phyloP scores from a whole-genome alignment of 2,329 filamentous ascomycete genomes.

The Stachybotrys chlorohalonatus region DNA sequence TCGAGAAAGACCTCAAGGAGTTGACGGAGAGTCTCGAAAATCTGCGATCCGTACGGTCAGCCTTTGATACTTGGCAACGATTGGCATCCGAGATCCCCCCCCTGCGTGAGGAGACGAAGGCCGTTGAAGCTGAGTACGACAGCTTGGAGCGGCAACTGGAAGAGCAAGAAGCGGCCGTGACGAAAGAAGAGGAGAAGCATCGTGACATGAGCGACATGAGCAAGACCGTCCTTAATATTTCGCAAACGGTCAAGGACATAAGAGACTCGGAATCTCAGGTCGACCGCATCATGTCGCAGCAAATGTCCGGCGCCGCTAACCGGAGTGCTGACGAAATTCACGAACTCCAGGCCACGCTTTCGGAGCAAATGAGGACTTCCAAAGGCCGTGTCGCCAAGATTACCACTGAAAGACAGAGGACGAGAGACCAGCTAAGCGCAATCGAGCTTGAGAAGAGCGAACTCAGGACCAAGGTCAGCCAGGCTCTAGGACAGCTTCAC shows the following conservation, averaged over 20 bases:
- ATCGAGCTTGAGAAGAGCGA: constrained; percentile 74
- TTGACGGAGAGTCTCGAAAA: constrained; percentile 41
- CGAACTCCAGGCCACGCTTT: constrained; percentile 57
- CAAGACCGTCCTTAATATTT: constrained; percentile 69
- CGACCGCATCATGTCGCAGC: constrained; percentile 63
- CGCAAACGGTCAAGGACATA: constrained; percentile 64
- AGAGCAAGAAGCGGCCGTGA: constrained; percentile 56
- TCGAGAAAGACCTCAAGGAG: constrained; percentile 51
- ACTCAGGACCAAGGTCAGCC: constrained; percentile 61
- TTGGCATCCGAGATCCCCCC: constrained; percentile 63
- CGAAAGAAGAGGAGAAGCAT: constrained; percentile 54
- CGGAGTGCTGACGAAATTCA: constrained; percentile 79
- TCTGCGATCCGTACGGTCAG: constrained; percentile 53
- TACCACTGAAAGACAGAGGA: constrained; percentile 60
- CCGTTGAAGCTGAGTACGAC: constrained; percentile 53
- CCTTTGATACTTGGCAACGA: constrained; percentile 67
- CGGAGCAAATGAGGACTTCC: constrained; percentile 56
- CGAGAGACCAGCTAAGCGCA: constrained; percentile 55
- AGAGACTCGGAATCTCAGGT: constrained; percentile 64
- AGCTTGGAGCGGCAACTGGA: constrained; percentile 53
- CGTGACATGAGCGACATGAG: constrained; percentile 67
- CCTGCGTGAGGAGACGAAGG: constrained; percentile 53
- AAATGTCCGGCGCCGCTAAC: constrained; percentile 55
- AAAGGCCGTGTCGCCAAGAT: constrained; percentile 59
- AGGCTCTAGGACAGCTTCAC: constrained; percentile 65